A percentile compares a stretch with the other conserved stretches of the same genome.
These are phyloP conservation scores for Leccinum longicurvipes DNA, from an alignment of 768 basidiomycete species.

Conservation along the genomic window DNA sequence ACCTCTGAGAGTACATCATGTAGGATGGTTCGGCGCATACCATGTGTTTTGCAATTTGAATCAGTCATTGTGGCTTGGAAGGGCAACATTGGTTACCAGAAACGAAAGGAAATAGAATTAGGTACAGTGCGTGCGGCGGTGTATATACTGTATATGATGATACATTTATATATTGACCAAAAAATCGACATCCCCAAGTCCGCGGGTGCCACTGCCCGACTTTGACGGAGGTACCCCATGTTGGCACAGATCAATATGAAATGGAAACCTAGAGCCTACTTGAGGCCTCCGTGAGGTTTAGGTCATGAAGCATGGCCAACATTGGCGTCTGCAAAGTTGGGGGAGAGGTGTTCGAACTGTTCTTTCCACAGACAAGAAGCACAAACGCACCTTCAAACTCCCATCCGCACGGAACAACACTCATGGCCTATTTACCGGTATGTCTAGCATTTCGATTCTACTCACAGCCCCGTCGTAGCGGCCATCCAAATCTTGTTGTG, in stretches of 20 bases:
- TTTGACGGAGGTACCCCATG: not conserved
- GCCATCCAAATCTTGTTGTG: not conserved
- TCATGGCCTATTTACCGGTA: not conserved
- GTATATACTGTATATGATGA: too few relatives aligned
- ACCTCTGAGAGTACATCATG: too few relatives aligned
- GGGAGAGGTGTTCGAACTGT: not conserved
- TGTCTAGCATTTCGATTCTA: not conserved
- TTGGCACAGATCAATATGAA: not conserved
- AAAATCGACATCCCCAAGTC: not conserved
- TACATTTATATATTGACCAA: too few relatives aligned
- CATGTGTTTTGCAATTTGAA: too few relatives aligned
- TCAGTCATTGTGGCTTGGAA: too few relatives aligned
- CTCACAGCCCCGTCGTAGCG: not conserved
- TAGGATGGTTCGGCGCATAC: too few relatives aligned
- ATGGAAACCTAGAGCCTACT: too few relatives aligned
- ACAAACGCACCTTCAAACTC: not conserved
- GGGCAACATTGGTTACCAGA: too few relatives aligned
- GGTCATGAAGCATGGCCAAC: not conserved
- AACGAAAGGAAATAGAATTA: not conserved
- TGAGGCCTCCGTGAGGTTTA: not conserved
- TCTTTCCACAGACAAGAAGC: not conserved
- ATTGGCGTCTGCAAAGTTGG: not conserved
- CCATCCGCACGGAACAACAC: not conserved
- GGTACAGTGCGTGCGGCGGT: not conserved
- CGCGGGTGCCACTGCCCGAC: not conserved